These are phyloP conservation scores for Cladosporium cucumerinum DNA, from an alignment of 2,329 filamentous ascomycete species.

Conservation along the genomic window DNA sequence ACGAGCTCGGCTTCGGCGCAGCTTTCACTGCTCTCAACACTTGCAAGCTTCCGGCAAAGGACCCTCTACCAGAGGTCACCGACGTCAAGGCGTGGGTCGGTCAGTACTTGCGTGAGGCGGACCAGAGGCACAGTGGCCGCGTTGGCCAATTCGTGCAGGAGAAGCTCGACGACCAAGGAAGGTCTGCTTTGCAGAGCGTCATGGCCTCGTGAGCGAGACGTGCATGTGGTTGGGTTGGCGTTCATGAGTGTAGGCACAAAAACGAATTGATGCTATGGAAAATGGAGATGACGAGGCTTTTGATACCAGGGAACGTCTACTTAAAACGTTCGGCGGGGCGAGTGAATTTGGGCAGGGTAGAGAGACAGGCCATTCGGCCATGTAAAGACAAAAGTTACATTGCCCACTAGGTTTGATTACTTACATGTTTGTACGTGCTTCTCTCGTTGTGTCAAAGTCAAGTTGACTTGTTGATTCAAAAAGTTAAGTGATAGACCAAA, in stretches of 20 bases:
- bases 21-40: conserved; percentile 93
- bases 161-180: conserved; percentile 53
- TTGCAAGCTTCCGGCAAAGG: conserved; percentile 68
- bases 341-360: neutral
- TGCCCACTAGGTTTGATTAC: neutral
- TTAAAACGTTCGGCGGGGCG: neutral
- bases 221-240: neutral
- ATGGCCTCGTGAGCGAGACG: conserved; percentile 29
- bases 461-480: neutral
- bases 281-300: neutral
- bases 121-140: conserved; percentile 67
- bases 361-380: neutral
- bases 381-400: conserved; percentile 2
- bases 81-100: conserved; percentile 83
- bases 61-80: conserved; percentile 82
- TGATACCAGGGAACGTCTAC: conserved; percentile 12
- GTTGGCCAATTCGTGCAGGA: conserved; percentile 69
- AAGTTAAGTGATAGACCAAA: too few relatives aligned
- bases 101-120: conserved; percentile 71
- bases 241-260: neutral
- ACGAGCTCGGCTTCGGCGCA: conserved; percentile 91
- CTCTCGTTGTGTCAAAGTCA: neutral
- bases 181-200: conserved; percentile 39
- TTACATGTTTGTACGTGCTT: neutral
- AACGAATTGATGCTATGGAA: conserved; percentile 1